These are phyloP conservation scores for Phytophthora megakarya DNA, from an alignment of 352 stramenopile genomes.

Conservation along the genomic window DNA sequence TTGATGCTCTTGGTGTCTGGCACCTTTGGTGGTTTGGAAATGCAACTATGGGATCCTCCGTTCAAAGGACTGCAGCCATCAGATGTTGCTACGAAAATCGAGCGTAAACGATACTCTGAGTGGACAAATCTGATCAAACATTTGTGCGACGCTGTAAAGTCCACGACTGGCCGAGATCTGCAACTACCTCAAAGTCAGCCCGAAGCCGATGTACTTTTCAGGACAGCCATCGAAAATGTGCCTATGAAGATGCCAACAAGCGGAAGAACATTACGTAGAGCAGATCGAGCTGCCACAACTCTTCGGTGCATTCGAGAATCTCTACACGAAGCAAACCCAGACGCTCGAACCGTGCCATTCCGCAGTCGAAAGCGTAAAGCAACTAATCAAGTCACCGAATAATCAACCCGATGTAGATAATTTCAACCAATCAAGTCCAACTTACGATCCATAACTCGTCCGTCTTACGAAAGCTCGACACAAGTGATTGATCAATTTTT, in stretches of 20 bases:
- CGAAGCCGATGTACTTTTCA: not conserved
- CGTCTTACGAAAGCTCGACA: not conserved
- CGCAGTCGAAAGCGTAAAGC: not conserved
- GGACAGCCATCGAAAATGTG: not conserved
- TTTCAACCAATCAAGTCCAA: not conserved
- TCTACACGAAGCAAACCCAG: not conserved
- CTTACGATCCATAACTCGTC: not conserved
- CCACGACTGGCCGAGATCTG: not conserved
- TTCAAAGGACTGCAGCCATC: slow-evolving; percentile 11
- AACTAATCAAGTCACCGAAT: not conserved
- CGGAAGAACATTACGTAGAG: not conserved
- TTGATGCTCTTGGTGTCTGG: slow-evolving; percentile 2
- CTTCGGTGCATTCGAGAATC: not conserved
- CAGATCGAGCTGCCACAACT: not conserved
- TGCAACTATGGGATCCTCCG: slow-evolving; percentile 1
- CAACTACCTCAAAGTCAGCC: not conserved
- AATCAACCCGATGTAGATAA: too few relatives aligned
- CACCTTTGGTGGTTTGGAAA: slow-evolving; percentile 16
- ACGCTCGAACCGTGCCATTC: not conserved
- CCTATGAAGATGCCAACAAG: too few relatives aligned
- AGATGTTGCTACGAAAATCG: slow-evolving; percentile 2
- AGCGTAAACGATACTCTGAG: slow-evolving; percentile 15
- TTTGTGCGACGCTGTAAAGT: not conserved
- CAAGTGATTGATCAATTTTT: too few relatives aligned
- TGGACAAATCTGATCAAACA: slow-evolving; percentile 5